Evolutionary conservation across 2,329 filamentous ascomycete genomes (phyloP).

Genomic region (Colletotrichum liriopes): DNA sequence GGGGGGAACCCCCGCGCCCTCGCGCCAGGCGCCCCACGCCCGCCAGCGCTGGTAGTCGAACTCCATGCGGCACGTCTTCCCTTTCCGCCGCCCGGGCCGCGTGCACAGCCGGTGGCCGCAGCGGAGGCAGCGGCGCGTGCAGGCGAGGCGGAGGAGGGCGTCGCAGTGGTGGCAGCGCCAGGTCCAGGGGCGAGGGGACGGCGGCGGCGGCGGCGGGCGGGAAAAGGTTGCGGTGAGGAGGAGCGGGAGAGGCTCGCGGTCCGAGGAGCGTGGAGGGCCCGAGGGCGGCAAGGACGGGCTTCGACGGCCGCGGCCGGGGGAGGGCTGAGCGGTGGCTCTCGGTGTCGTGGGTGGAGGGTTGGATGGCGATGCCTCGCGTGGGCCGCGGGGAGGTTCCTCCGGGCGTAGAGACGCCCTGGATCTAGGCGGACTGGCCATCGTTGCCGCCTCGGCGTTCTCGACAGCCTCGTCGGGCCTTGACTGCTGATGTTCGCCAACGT

Average conservation of each 20-base stretch:
- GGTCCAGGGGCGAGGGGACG: slow-evolving; percentile 46
- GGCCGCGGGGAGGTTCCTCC: background rate
- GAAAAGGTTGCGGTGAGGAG: background rate
- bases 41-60: slow-evolving; percentile 47
- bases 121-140: slow-evolving; percentile 57
- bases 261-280: background rate
- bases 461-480: background rate
- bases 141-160: slow-evolving; percentile 47
- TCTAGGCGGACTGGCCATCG: background rate
- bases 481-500: background rate
- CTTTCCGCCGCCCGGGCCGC: slow-evolving; percentile 33
- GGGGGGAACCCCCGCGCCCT: slow-evolving; percentile 15
- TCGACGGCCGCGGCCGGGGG: background rate
- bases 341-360: background rate
- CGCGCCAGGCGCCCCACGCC: slow-evolving; percentile 50
- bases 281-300: background rate
- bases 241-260: background rate
- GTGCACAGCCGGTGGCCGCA: slow-evolving; percentile 57
- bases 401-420: background rate
- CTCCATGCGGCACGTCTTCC: background rate
- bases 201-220: background rate
- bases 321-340: background rate
- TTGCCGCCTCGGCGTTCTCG: background rate
- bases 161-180: slow-evolving; percentile 55
- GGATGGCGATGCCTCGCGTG: background rate